Evolutionary conservation across 208 protist genomes (phyloP), one percentile per base, ranked within the genome.

Genomic region (Leishmania martiniquensis): DNA sequence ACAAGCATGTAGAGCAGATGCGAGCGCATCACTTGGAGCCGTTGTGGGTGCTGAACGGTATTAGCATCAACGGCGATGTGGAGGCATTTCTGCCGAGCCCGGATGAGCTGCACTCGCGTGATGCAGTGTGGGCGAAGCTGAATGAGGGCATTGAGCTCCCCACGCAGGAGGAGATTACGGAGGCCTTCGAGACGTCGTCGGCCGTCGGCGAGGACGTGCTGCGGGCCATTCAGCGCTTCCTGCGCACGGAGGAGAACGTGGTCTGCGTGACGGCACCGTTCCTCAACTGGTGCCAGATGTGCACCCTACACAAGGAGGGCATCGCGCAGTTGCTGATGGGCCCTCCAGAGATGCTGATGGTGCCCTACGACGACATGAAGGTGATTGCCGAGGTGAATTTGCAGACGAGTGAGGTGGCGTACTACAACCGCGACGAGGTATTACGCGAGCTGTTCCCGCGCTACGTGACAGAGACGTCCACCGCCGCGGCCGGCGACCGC

Each of bases 271-370:
- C 91, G 32, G 90, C 93, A 32, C 93, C 93, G 39, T 96, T 95
- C 77, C 79, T 95, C 6, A 93, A 95, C 68, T 97, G 93, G 93
- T 92, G 89, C 72, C 93, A 97, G 83, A 95, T 97, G 93, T 88
- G 84, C 44, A 86, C 91, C 15, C 84, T 95, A 51, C 87, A 94
- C 78, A 89, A 95, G 67, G 93, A 97, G 76, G 89, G 88, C 37
- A 80, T 93, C 42, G 90, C 87, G 2, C 75, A 94, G 76, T 73
- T 95, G 52, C 84, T 97, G 72, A 87, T 94, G 76, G 93, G 90
- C 15, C 84, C 90, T 25, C 86, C 93, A 0, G 93, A 97, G 85
- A 91, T 95, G 91, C 82, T 97, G 47, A 85, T 97, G 73, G 82
- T 97, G 47, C 91, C 90, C 17, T 95, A 95, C 82, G 84, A 87